These are phyloP conservation scores for Suhomyces taliae DNA, from an alignment of 1,139 yeast species.

Conservation along the genomic window DNA sequence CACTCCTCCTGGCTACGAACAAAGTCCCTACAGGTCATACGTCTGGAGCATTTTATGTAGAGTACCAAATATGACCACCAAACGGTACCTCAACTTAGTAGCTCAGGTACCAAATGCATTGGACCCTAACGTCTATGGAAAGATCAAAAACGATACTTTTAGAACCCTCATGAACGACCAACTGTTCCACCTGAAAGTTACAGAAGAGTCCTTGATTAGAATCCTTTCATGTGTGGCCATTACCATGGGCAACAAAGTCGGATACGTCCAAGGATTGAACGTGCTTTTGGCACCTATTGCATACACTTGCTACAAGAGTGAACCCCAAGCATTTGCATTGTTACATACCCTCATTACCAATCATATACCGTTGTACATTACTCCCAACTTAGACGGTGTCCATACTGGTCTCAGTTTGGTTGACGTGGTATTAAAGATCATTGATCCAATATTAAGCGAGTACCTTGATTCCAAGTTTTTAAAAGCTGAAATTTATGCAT, in stretches of 20 bases:
- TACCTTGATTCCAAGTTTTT: slow-evolving; percentile 62
- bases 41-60: slow-evolving; percentile 82
- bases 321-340: slow-evolving; percentile 81
- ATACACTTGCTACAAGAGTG: slow-evolving; percentile 68
- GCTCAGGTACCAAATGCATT: slow-evolving; percentile 53
- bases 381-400: slow-evolving; percentile 79
- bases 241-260: slow-evolving; percentile 33
- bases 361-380: slow-evolving; percentile 76
- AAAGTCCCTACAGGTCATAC: slow-evolving; percentile 67
- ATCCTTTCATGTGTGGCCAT: slow-evolving; percentile 75
- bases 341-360: slow-evolving; percentile 57
- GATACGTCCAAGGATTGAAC: slow-evolving; percentile 90
- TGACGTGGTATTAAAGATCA: slow-evolving; percentile 66
- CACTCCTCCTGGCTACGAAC: slow-evolving; percentile 47
- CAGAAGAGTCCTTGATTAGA: slow-evolving; percentile 67
- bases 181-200: slow-evolving; percentile 62
- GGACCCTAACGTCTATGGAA: slow-evolving; percentile 50
- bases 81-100: slow-evolving; percentile 56
- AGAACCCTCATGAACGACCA: slow-evolving; percentile 80
- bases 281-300: slow-evolving; percentile 84
- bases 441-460: slow-evolving; percentile 71
- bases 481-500: slow-evolving; percentile 84
- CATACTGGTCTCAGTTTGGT: slow-evolving; percentile 73
- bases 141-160: slow-evolving; percentile 84
- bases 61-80: slow-evolving; percentile 57